Evolutionary conservation across 345 rosid genomes (phyloP).

Genomic region (Eucalyptus decipiens): DNA sequence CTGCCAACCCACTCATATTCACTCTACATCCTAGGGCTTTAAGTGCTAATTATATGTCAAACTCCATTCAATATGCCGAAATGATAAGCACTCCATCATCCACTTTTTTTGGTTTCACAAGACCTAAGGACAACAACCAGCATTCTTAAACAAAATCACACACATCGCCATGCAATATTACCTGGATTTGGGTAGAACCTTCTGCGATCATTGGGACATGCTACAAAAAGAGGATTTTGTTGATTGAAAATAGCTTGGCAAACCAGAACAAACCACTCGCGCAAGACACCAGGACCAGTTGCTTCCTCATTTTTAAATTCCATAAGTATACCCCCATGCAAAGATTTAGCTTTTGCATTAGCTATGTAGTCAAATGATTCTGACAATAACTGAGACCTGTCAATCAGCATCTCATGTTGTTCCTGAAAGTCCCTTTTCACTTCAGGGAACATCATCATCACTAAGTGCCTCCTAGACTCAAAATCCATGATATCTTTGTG

Average conservation of each 20-base stretch:
- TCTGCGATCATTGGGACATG: conserved; percentile 74
- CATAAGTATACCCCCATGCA: conserved; percentile 78
- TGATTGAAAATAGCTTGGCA: conserved; percentile 71
- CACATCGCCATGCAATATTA: conserved; percentile 2
- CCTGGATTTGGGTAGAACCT: conserved; percentile 94
- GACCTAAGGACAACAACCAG: neutral
- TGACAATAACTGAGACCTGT: conserved; percentile 71
- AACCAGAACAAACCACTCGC: conserved; percentile 96
- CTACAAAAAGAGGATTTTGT: conserved; percentile 62
- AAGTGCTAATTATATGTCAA: neutral
- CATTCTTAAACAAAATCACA: neutral
- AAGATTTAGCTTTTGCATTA: conserved; percentile 44
- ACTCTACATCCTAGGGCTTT: neutral
- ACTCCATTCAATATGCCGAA: neutral
- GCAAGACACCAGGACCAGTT: conserved; percentile 91
- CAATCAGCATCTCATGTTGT: conserved; percentile 95
- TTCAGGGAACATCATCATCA: conserved; percentile 82
- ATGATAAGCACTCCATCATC: neutral
- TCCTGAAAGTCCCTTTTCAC: conserved; percentile 70
- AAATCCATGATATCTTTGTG: conserved; percentile 69
- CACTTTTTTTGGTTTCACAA: neutral
- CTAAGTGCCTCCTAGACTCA: conserved; percentile 81
- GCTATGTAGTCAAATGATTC: conserved; percentile 81
- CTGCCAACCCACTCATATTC: neutral
- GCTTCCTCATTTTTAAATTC: conserved; percentile 99